Base-by-base conservation (phyloP, 2,329 filamentous ascomycete species). In the Coniochaeta sp. region DNA sequence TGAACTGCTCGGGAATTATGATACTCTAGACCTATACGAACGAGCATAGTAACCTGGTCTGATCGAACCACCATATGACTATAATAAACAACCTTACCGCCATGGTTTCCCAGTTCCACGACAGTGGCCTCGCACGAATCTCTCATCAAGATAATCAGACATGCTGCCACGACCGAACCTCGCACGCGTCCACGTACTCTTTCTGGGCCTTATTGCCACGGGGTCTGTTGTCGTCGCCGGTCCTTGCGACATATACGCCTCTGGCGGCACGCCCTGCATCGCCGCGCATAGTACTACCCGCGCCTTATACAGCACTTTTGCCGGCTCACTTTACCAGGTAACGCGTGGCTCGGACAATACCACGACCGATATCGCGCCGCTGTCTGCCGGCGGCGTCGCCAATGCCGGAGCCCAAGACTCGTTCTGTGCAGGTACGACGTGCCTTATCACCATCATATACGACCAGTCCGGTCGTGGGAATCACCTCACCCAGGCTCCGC, bases 221-320 rank as follows among this genome's bases (percentile, higher is more conserved):
- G 17, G 38, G 16, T 10, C 75, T 5, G 66, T 83, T 32, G 80
- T 75, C 42, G 67, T 73, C 16, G 82, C 83, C 40, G 84, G 76
- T 16, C 84, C 85, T 9, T 88, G 85, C 64, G 85, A 88, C 62
- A 77, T 88, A 62, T 88, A 87, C 71, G 68, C 77, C 1, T 75
- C 77, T 0, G 84, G 82, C 0, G 77, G 77, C 56, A 86, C 83
- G 1, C 82, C 84, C 19, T 88, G 85, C 65, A 73, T 88, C 16
- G 85, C 85, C 0, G 85, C 85, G 0, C 84, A 88, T 67, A 81
- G 81, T 68, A 87, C 84, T 17, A 87, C 85, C 60, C 81, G 85
- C 4, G 83, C 84, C 19, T 70, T 88, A 5, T 88, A 86, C 71
- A 77, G 71, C 64, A 65, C 75, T 56, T 88, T 73, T 72, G 74